Evolutionary conservation across 495 filamentous ascomycete genomes (phyloP).

Genomic region (Diplogelasinospora grovesii): DNA sequence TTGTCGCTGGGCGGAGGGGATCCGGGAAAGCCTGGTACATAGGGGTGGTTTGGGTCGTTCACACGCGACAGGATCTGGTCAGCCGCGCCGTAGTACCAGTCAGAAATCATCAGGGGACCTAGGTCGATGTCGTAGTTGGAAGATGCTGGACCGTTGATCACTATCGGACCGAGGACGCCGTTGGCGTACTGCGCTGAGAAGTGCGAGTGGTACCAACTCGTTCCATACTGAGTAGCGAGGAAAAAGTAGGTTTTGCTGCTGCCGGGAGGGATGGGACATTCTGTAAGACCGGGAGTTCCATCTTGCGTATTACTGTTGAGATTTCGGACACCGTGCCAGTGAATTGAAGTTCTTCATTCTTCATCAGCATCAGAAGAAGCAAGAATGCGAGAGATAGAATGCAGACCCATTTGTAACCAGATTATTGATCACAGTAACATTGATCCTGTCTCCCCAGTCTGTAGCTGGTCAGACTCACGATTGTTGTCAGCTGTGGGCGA

Average conservation of each 20-base stretch:
- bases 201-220: slow-evolving; percentile 47
- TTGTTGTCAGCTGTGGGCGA: no score
- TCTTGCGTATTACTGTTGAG: slow-evolving; percentile 28
- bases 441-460: slow-evolving; percentile 55
- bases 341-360: slow-evolving; percentile 31
- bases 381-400: not conserved
- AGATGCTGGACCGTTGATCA: slow-evolving; percentile 49
- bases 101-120: slow-evolving; percentile 35
- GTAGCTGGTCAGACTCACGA: not conserved
- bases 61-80: slow-evolving; percentile 14
- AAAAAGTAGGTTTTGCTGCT: slow-evolving; percentile 40
- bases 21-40: slow-evolving; percentile 25
- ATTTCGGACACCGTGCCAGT: slow-evolving; percentile 50
- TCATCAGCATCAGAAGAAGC: not conserved
- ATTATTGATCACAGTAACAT: slow-evolving; percentile 49
- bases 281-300: slow-evolving; percentile 42
- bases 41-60: slow-evolving; percentile 20
- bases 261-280: slow-evolving; percentile 45
- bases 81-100: slow-evolving; percentile 35
- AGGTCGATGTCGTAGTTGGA: slow-evolving; percentile 48
- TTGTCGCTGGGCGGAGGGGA: slow-evolving; percentile 25
- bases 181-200: slow-evolving; percentile 48
- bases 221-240: slow-evolving; percentile 43
- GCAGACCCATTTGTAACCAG: slow-evolving; percentile 33
- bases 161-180: slow-evolving; percentile 43